Evolutionary conservation across 2,329 filamentous ascomycete species (phyloP).

Genomic region (Basipetospora chlamydospora): DNA sequence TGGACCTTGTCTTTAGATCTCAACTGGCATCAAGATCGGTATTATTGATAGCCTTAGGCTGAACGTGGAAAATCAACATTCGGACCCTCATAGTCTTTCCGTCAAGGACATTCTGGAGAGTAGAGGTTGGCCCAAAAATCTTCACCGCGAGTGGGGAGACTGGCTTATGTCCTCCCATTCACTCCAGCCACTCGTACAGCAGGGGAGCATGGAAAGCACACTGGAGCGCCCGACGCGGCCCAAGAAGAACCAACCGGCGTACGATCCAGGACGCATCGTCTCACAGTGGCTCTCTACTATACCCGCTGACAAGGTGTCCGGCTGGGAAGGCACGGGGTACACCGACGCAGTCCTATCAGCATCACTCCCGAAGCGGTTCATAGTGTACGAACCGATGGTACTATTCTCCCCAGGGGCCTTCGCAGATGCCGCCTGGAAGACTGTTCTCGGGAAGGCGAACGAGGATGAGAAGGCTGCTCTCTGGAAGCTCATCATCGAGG

Average conservation of each 20-base stretch:
- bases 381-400: slow-evolving; percentile 45
- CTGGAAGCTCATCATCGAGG: slow-evolving; percentile 33
- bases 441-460: slow-evolving; percentile 16
- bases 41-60: too few species aligned
- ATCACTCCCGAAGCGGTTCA: slow-evolving; percentile 37
- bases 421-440: slow-evolving; percentile 23
- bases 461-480: slow-evolving; percentile 18
- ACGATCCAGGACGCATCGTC: neutral
- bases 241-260: neutral
- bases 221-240: slow-evolving; percentile 1
- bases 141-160: too few species aligned
- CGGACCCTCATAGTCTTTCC: too few species aligned
- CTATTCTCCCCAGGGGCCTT: slow-evolving; percentile 47
- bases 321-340: neutral
- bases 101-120: too few species aligned
- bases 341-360: neutral
- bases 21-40: too few species aligned
- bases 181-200: too few species aligned
- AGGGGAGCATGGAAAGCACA: too few species aligned
- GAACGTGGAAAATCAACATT: too few species aligned
- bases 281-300: slow-evolving; percentile 2
- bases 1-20: too few species aligned
- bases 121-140: too few species aligned
- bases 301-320: neutral
- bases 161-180: too few species aligned